These are phyloP conservation scores for Diaporthe ilicicola DNA, from an alignment of 2,329 filamentous ascomycete species.

Conservation along the genomic window DNA sequence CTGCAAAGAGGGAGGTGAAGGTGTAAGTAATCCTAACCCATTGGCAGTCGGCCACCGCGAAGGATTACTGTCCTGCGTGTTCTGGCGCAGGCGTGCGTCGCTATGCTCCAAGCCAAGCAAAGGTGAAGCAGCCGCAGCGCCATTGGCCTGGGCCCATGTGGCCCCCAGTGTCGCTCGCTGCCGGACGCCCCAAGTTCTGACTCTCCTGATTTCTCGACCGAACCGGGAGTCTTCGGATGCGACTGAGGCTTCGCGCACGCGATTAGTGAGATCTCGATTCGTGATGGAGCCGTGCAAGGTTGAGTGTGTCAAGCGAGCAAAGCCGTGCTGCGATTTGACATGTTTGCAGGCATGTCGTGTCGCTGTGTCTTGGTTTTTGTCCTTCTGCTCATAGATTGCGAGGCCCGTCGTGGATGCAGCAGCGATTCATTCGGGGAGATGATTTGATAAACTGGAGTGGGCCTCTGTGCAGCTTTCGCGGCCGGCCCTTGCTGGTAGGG, in stretches of 20 bases:
- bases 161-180: slow-evolving; percentile 7
- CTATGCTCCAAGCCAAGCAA: background rate
- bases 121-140: background rate
- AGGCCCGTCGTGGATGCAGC: slow-evolving; percentile 1
- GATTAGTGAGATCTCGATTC: slow-evolving; percentile 7
- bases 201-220: slow-evolving; percentile 24
- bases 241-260: slow-evolving; percentile 6
- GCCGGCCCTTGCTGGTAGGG: background rate
- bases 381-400: background rate
- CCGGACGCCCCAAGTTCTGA: background rate
- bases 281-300: slow-evolving; percentile 9
- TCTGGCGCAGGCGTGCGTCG: no score
- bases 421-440: background rate
- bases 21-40: background rate
- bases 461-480: background rate
- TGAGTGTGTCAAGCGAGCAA: slow-evolving; percentile 12
- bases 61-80: background rate
- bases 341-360: background rate
- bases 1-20: background rate
- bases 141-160: background rate
- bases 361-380: slow-evolving; percentile 9
- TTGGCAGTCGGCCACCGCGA: background rate
- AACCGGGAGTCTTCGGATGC: slow-evolving; percentile 20
- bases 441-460: background rate
- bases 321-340: background rate